phyloP scores from a whole-genome alignment of 148 eudicot species.

The Camellia sinensis region DNA sequence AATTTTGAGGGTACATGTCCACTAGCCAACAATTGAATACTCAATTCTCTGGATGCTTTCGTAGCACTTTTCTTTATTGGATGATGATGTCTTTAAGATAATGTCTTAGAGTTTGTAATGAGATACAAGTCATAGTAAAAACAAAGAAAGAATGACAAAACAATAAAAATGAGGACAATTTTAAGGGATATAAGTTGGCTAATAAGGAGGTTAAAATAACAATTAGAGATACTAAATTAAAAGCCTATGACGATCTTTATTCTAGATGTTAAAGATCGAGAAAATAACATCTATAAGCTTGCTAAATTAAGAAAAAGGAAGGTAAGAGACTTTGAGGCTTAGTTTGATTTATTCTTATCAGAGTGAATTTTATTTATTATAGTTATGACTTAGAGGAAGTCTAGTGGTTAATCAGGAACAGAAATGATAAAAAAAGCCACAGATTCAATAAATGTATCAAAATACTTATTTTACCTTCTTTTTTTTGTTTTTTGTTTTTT shows the following conservation, averaged over 20 bases:
- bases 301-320: too few relatives aligned
- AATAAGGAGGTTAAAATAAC: too few relatives aligned
- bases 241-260: too few relatives aligned
- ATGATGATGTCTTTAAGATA: background rate
- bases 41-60: background rate
- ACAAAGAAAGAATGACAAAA: too few relatives aligned
- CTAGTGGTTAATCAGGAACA: background rate
- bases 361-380: background rate
- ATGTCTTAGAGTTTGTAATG: background rate
- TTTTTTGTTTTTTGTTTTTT: too few relatives aligned
- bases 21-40: background rate
- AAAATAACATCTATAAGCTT: too few relatives aligned
- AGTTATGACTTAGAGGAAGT: constrained; percentile 3
- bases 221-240: too few relatives aligned
- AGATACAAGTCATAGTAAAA: too few relatives aligned
- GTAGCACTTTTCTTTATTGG: constrained; percentile 7
- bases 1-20: background rate
- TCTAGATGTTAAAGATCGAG: too few relatives aligned
- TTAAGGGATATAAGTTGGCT: too few relatives aligned
- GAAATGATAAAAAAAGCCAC: background rate
- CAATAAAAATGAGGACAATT: too few relatives aligned
- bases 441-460: background rate
- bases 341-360: background rate
- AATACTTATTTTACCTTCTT: background rate
- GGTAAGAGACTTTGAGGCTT: too few relatives aligned